phyloP scores from a whole-genome alignment of 441 rosid genomes.

The Erodium chrysanthum region DNA sequence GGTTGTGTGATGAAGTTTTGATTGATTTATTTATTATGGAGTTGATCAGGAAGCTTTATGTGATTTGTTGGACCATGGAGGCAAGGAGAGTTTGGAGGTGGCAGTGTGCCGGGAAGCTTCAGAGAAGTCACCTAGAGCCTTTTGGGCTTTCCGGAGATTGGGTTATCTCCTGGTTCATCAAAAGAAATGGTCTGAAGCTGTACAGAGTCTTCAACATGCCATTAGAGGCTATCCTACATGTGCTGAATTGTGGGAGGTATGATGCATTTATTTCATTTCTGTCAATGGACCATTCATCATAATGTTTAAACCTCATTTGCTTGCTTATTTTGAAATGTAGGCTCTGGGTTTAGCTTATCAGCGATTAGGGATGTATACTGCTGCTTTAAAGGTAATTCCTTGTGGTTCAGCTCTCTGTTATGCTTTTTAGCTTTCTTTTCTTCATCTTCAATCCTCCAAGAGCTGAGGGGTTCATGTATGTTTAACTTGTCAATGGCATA shows the following conservation, averaged over 20 bases:
- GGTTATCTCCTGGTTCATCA: slow-evolving; percentile 71
- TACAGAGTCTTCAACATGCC: slow-evolving; percentile 80
- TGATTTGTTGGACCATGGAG: slow-evolving; percentile 58
- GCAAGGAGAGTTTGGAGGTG: slow-evolving; percentile 62
- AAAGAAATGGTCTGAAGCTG: slow-evolving; percentile 76
- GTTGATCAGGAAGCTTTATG: slow-evolving; percentile 57
- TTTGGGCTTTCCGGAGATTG: slow-evolving; percentile 79
- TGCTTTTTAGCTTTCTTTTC: slow-evolving; percentile 11
- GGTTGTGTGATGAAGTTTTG: neutral
- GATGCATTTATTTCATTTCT: slow-evolving; percentile 13
- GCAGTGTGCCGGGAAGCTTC: slow-evolving; percentile 66
- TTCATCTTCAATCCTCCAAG: neutral
- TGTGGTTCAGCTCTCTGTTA: slow-evolving; percentile 9
- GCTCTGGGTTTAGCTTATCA: slow-evolving; percentile 91
- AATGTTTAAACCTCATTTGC: neutral
- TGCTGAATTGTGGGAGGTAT: slow-evolving; percentile 85
- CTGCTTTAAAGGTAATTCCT: slow-evolving; percentile 61
- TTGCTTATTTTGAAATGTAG: slow-evolving; percentile 30
- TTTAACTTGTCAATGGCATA: neutral
- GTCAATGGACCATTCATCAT: slow-evolving; percentile 4
- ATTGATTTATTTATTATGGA: neutral
- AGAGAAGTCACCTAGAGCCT: slow-evolving; percentile 76
- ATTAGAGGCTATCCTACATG: slow-evolving; percentile 77
- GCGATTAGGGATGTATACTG: slow-evolving; percentile 88
- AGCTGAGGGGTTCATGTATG: neutral